Evolutionary conservation across 1,284 basidiomycete genomes (phyloP), one percentile per base, ranked within the genome.

Genomic region (Heterobasidion parviporum): DNA sequence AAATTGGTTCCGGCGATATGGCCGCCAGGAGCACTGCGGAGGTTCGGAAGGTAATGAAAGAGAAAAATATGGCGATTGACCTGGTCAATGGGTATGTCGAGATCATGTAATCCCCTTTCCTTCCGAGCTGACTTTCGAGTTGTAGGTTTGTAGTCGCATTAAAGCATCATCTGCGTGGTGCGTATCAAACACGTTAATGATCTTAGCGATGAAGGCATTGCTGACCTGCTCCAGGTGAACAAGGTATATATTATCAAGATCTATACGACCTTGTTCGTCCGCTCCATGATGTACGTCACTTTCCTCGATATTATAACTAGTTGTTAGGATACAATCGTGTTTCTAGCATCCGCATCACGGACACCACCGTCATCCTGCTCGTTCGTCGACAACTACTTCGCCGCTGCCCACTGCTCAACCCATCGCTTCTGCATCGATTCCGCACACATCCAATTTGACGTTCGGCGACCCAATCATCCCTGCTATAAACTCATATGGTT

Each of bases 101-200:
- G 26, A 26, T 26, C 26, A 26, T 26, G 26, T 6, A 26, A 26
- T 6, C 26, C 26, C 6, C 26, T 26, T 26, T 26, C 26, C 26
- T 26, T 26, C 26, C 6, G 26, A 26, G 4, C 26, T 26, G 26
- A 26, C 5, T 26, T 26, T 26, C 26, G 26, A 26, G 26, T 26
- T 26, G 3, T 53, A 83, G 82, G 2, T 84, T 79, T 59, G 70
- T 76, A 5, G 72, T 85, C 18, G 74, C 83, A 0, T 57, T 85
- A n/a, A 86, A 87, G 63, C 84, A 86, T 63, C 82, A 85, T 64
- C 66, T 86, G 32, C 73, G 84, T 63, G 79, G 80, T 76, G 57
- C 26, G 26, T 26, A 26, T 26, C 26, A 26, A 26, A 26, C 26
- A 26, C 26, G 26, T 5, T 5, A 4, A 26, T 26, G 5, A 1